Percentiles rank a stretch among this genome's conserved stretches.
Conservation (phyloP, 108 stramenopile species). For the Nannochloropsis gaditana region DNA sequence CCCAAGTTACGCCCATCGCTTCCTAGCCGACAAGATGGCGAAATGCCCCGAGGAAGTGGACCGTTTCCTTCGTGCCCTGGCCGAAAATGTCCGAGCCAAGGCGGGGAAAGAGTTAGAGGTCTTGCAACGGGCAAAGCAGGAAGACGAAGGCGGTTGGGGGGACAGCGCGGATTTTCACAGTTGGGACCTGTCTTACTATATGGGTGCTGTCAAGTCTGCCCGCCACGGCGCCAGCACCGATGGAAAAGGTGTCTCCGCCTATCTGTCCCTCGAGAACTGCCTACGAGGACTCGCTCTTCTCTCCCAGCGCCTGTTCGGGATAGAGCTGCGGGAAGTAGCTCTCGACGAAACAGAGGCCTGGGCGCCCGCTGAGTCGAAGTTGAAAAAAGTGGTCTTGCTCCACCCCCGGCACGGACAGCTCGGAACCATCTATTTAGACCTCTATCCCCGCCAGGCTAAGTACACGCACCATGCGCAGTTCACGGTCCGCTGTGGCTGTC, state of each 20-base stretch:
- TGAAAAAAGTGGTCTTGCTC: conserved; percentile 27
- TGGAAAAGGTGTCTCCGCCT: conserved; percentile 26
- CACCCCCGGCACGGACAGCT: conserved; percentile 43
- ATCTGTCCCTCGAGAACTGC: conserved; percentile 35
- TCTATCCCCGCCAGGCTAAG: conserved; percentile 78
- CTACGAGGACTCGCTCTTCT: conserved; percentile 32
- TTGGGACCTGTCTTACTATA: conserved; percentile 41
- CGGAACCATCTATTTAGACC: conserved; percentile 86
- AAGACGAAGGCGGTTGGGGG: conserved; percentile 27
- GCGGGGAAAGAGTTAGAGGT: conserved; percentile 26
- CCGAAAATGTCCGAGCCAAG: conserved; percentile 24
- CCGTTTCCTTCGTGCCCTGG: conserved; percentile 27
- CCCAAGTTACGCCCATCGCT: conserved; percentile 32
- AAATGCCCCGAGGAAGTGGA: conserved; percentile 30
- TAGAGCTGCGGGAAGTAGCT: conserved; percentile 29
- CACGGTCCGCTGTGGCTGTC: conserved; percentile 87
- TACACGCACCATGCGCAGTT: conserved; percentile 93
- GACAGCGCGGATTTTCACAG: conserved; percentile 15
- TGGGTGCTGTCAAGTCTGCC: conserved; percentile 35
- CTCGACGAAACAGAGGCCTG: conserved; percentile 28
- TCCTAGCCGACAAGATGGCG: conserved; percentile 34
- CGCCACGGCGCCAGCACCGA: conserved; percentile 12
- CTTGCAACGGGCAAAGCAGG: background rate
- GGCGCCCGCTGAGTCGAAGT: background rate
- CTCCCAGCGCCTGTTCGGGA: conserved; percentile 36